Evolutionary conservation across 2,329 filamentous ascomycete genomes (phyloP).

Genomic region (Colletotrichum siamense): DNA sequence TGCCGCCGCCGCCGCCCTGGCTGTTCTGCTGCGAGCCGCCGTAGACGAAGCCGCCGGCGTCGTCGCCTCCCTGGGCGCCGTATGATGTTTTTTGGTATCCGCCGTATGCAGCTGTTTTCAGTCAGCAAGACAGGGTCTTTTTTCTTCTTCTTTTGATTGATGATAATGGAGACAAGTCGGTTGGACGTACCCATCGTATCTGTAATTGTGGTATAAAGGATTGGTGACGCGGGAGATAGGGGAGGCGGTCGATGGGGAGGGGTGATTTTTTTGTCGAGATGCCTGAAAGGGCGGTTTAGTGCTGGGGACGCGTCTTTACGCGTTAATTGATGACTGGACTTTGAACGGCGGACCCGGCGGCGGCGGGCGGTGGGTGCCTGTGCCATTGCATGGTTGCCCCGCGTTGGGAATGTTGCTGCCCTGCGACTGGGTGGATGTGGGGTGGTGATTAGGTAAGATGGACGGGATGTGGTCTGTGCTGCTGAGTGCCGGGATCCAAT

Average conservation of each 20-base stretch:
- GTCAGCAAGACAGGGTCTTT: not conserved
- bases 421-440: not conserved
- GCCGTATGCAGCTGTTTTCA: constrained; percentile 51
- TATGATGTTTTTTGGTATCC: constrained; percentile 45
- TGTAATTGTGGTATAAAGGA: not conserved
- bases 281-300: not conserved
- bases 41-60: constrained; percentile 67
- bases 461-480: not conserved
- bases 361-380: not conserved
- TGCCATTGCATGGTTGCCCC: not conserved
- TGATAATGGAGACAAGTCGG: rapidly evolving
- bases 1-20: constrained; percentile 54
- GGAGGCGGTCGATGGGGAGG: not conserved
- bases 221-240: not conserved
- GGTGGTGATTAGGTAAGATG: not conserved
- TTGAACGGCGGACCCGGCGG: not conserved
- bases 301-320: not conserved
- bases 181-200: not conserved
- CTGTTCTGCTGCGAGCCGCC: constrained; percentile 66
- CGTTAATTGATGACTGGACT: not conserved
- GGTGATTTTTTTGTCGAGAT: not conserved
- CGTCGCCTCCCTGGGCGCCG: constrained; percentile 62
- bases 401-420: not conserved
- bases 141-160: not conserved
- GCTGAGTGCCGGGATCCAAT: not conserved